phyloP scores from a whole-genome alignment of 2,329 filamentous ascomycete species.

The Aspergillus hortae region DNA sequence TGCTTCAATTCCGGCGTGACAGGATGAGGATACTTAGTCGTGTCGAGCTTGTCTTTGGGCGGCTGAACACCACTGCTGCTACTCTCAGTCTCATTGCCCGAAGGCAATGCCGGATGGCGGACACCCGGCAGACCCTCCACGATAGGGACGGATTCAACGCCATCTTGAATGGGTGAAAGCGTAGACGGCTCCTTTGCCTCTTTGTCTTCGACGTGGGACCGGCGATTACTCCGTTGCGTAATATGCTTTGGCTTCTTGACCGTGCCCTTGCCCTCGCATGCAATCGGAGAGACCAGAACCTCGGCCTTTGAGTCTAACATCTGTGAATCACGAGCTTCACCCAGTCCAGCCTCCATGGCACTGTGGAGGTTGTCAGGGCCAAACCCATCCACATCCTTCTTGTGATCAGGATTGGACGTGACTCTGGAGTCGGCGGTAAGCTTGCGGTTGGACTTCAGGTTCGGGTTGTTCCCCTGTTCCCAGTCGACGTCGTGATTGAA shows the following conservation, averaged over 20 bases:
- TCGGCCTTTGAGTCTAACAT: conserved; percentile 64
- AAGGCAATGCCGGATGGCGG: conserved; percentile 66
- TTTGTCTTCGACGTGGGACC: conserved; percentile 14
- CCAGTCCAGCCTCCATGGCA: conserved; percentile 58
- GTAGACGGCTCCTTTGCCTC: conserved; percentile 16
- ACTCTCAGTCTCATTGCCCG: conserved; percentile 75
- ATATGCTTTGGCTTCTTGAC: conserved; percentile 49
- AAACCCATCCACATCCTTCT: conserved; percentile 73
- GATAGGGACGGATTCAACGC: conserved; percentile 18
- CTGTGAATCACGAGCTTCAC: conserved; percentile 67
- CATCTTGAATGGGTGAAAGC: conserved; percentile 14
- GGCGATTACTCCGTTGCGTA: conserved; percentile 33
- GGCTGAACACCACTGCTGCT: conserved; percentile 69
- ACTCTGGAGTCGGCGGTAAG: conserved; percentile 56
- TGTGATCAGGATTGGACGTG: conserved; percentile 60
- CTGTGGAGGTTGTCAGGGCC: conserved; percentile 72
- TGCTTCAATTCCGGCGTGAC: conserved; percentile 64
- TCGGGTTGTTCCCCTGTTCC: conserved; percentile 56
- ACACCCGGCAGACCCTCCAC: conserved; percentile 19
- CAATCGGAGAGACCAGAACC: conserved; percentile 63
- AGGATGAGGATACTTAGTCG: conserved; percentile 46
- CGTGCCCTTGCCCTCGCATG: conserved; percentile 62
- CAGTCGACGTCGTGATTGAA: conserved; percentile 74
- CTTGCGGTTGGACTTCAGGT: conserved; percentile 53
- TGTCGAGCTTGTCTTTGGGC: conserved; percentile 45